phyloP scores from a whole-genome alignment of 345 rosid genomes.

The Carallia pectinifolia region DNA sequence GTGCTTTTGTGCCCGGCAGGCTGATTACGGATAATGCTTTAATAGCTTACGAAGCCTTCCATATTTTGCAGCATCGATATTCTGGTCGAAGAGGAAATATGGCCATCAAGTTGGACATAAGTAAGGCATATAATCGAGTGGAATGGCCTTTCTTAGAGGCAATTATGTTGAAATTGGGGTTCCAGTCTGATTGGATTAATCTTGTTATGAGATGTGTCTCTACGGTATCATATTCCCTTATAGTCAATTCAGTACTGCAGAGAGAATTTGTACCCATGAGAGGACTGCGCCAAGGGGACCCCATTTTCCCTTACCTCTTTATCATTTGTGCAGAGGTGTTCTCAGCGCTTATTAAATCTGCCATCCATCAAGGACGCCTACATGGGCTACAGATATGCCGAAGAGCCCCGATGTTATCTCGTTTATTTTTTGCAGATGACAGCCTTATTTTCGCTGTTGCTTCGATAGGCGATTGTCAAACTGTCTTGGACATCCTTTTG shows the following conservation, averaged over 20 bases:
- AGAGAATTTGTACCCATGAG: background rate
- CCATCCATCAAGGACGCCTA: no score
- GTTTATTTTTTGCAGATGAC: background rate
- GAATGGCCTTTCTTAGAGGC: background rate
- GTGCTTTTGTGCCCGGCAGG: background rate
- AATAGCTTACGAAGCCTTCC: background rate
- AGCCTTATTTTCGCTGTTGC: background rate
- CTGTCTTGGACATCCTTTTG: no score
- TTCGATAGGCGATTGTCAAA: no score
- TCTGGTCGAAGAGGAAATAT: background rate
- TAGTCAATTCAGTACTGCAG: background rate
- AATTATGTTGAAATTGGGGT: background rate
- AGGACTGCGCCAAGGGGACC: background rate
- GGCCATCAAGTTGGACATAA: background rate
- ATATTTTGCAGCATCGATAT: background rate
- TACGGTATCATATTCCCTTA: background rate
- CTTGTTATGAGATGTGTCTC: background rate
- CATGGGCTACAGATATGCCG: background rate
- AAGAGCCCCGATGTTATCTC: background rate
- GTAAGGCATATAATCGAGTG: background rate
- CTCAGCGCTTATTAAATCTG: background rate
- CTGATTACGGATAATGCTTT: background rate
- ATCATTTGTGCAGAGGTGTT: background rate
- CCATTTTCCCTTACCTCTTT: background rate
- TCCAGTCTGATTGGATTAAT: background rate